Conservation (phyloP, 78 protist species). For the Corallochytrium limacisporum region DNA sequence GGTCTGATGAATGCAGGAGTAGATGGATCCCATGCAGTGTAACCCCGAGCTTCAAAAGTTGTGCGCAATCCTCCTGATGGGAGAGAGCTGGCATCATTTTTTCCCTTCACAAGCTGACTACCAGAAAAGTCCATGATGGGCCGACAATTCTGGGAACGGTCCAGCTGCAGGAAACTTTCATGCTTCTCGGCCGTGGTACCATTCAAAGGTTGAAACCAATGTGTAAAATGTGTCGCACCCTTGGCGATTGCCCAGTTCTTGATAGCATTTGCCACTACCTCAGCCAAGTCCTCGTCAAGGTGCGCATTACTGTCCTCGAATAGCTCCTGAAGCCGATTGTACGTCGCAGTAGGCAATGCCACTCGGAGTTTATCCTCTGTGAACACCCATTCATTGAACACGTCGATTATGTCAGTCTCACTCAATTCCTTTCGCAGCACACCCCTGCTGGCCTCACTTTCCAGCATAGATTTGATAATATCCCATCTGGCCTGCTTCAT, state of each 20-base stretch:
- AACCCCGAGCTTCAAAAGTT: constrained; percentile 83
- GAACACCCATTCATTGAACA: too few relatives aligned
- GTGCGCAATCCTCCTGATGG: constrained; percentile 83
- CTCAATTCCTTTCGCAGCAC: too few relatives aligned
- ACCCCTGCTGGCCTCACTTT: too few relatives aligned
- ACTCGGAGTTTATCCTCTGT: too few relatives aligned
- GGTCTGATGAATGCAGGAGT: constrained; percentile 59
- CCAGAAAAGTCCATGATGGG: constrained; percentile 52
- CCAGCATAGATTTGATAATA: too few relatives aligned
- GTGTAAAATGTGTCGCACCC: constrained; percentile 69
- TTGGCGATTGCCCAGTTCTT: constrained; percentile 67
- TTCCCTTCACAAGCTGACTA: constrained; percentile 56
- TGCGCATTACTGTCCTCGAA: background rate
- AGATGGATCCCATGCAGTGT: constrained; percentile 72
- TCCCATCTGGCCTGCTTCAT: too few relatives aligned
- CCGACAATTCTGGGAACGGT: too few relatives aligned
- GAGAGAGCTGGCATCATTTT: constrained; percentile 80
- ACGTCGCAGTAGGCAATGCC: background rate
- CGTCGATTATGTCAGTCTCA: too few relatives aligned
- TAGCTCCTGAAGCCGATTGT: background rate
- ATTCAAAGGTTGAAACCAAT: constrained; percentile 77
- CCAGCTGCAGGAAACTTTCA: constrained; percentile 50
- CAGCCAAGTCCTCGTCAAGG: constrained; percentile 2
- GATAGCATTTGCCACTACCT: constrained; percentile 47
- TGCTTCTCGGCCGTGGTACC: constrained; percentile 55